These are phyloP conservation scores for Zasmidium citrigriseum DNA, from an alignment of 2,329 filamentous ascomycete genomes.

Conservation along the genomic window DNA sequence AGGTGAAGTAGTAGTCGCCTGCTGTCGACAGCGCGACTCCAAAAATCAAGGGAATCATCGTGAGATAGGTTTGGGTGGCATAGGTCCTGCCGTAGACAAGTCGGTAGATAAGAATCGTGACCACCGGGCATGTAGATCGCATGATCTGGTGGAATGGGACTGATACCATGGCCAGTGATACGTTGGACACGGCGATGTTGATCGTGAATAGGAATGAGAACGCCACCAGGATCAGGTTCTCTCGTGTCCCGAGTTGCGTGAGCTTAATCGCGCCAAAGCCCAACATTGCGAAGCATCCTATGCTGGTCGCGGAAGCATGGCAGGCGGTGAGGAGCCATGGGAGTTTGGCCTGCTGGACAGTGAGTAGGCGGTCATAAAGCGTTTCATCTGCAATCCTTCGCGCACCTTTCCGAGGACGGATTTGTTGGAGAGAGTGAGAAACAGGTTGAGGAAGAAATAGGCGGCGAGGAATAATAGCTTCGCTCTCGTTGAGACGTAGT, in stretches of 20 bases:
- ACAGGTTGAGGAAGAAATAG: constrained; percentile 55
- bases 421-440: constrained; percentile 62
- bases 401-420: constrained; percentile 50
- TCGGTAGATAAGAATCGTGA: constrained; percentile 63
- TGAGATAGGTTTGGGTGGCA: constrained; percentile 58
- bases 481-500: constrained; percentile 20
- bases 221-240: constrained; percentile 57
- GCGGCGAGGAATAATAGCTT: constrained; percentile 30
- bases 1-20: constrained; percentile 65
- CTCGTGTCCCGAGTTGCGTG: constrained; percentile 53
- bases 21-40: constrained; percentile 62
- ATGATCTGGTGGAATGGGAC: constrained; percentile 68
- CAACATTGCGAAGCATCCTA: constrained; percentile 58
- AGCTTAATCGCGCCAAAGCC: constrained; percentile 55
- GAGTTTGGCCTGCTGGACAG: constrained; percentile 53
- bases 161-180: constrained; percentile 62
- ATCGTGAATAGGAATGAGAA: constrained; percentile 64
- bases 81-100: constrained; percentile 58
- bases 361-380: constrained; percentile 2
- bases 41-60: constrained; percentile 61
- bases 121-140: constrained; percentile 62
- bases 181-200: constrained; percentile 66
- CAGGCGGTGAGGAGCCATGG: constrained; percentile 63
- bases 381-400: not conserved
- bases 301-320: constrained; percentile 58